These are phyloP conservation scores for Agrocybe pediades DNA, from an alignment of 768 basidiomycete genomes.

Conservation along the genomic window DNA sequence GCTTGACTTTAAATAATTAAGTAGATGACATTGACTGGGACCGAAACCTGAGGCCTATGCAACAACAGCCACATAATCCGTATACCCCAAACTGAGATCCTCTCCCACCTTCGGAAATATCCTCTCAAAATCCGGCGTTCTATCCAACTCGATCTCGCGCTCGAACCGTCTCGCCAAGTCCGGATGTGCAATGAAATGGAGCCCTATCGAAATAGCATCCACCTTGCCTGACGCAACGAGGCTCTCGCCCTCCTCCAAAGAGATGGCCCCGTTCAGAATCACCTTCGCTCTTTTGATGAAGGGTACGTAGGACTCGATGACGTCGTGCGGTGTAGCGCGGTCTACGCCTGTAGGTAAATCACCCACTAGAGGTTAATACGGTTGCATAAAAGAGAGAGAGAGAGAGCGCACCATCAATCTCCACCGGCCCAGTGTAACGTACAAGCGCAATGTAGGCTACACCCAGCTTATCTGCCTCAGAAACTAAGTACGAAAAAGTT, in stretches of 20 bases:
- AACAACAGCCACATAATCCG: too few relatives aligned
- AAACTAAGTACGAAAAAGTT: conserved; percentile 5
- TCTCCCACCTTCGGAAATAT: too few relatives aligned
- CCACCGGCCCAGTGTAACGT: not conserved
- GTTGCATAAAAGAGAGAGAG: not conserved
- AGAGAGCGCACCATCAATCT: conserved; percentile 1
- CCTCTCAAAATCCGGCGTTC: too few relatives aligned
- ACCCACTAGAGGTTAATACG: not conserved
- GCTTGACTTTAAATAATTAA: too few relatives aligned
- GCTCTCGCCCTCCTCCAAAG: conserved; percentile 35
- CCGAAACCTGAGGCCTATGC: too few relatives aligned
- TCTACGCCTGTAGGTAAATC: conserved; percentile 23
- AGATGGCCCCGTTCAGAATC: conserved; percentile 38
- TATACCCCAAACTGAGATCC: too few relatives aligned
- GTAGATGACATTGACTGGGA: too few relatives aligned
- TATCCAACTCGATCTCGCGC: too few relatives aligned
- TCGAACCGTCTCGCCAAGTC: conserved; percentile 39
- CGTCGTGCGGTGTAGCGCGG: conserved; percentile 41
- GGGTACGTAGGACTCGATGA: conserved; percentile 36
- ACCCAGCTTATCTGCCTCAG: conserved; percentile 6
- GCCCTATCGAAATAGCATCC: conserved; percentile 39
- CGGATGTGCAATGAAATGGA: conserved; percentile 40
- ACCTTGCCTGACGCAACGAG: conserved; percentile 34
- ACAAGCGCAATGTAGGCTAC: conserved; percentile 5
- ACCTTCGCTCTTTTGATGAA: conserved; percentile 37